Percentiles rank a stretch among this genome's conserved stretches.
Conservation (phyloP, 305 asterid species). For the Coffea humblotiana region DNA sequence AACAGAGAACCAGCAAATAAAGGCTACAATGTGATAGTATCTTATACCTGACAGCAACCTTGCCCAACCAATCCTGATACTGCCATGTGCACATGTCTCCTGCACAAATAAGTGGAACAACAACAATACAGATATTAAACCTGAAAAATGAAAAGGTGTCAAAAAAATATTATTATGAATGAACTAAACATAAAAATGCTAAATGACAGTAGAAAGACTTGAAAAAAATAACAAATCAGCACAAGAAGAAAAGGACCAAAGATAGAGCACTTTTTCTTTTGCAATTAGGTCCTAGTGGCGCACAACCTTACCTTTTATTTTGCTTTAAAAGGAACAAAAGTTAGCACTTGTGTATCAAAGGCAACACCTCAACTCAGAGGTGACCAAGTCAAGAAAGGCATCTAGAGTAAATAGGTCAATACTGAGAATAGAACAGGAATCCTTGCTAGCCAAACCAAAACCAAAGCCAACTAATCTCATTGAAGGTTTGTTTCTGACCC, state of each 20-base stretch:
- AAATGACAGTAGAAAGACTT: neutral
- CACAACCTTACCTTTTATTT: neutral
- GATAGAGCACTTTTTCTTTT: neutral
- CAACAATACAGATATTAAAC: constrained; percentile 8
- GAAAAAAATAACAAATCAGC: neutral
- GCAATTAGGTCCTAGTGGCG: neutral
- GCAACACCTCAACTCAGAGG: neutral
- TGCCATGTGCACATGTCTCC: constrained; percentile 31
- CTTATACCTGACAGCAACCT: constrained; percentile 37
- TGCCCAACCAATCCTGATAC: constrained; percentile 30
- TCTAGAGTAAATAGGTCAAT: neutral
- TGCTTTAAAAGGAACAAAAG: neutral
- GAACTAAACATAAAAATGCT: neutral
- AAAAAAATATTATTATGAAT: neutral
- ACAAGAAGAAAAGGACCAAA: neutral
- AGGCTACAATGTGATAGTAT: constrained; percentile 7
- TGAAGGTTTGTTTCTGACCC: neutral
- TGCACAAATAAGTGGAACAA: neutral
- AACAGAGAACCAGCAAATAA: constrained; percentile 2
- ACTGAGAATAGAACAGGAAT: neutral
- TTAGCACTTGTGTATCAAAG: neutral
- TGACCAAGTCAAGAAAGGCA: neutral
- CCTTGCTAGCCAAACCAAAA: neutral
- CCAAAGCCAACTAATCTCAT: neutral
- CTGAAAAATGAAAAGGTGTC: constrained; percentile 16